These are phyloP conservation scores for Apium graveolens DNA, from an alignment of 129 eudicot genomes.

Conservation along the genomic window DNA sequence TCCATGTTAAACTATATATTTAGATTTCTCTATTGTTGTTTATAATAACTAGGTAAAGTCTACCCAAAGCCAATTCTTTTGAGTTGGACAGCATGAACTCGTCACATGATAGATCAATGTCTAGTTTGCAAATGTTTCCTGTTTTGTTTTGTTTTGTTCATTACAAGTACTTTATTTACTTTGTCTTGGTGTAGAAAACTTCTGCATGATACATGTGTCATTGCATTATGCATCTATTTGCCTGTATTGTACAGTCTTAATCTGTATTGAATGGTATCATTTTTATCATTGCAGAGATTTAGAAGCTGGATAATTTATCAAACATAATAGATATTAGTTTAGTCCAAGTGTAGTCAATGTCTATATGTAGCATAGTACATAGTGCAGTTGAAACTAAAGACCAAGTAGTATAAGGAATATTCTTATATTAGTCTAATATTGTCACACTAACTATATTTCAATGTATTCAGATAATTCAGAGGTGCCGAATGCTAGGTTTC, in stretches of 20 bases:
- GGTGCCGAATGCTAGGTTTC: slow-evolving; percentile 89
- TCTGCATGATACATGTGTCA: neutral
- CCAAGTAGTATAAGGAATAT: neutral
- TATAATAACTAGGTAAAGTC: neutral
- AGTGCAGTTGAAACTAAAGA: neutral
- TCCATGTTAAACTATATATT: neutral
- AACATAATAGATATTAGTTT: neutral
- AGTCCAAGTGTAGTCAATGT: neutral
- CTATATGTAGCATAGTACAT: neutral
- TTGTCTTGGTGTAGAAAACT: neutral
- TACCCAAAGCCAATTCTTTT: neutral
- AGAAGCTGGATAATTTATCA: neutral
- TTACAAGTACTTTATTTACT: neutral
- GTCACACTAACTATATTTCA: slow-evolving; percentile 12
- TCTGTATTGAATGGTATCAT: neutral
- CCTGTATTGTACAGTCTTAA: neutral
- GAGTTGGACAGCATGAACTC: neutral
- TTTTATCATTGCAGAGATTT: neutral
- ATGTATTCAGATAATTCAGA: slow-evolving; percentile 68
- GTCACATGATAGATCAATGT: neutral
- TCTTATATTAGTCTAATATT: neutral
- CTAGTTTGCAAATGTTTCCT: neutral
- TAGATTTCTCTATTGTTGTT: neutral
- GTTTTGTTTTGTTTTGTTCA: neutral
- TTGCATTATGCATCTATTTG: neutral